phyloP scores from a whole-genome alignment of 306 rosid genomes.

The Trichosanthes cucumerina region DNA sequence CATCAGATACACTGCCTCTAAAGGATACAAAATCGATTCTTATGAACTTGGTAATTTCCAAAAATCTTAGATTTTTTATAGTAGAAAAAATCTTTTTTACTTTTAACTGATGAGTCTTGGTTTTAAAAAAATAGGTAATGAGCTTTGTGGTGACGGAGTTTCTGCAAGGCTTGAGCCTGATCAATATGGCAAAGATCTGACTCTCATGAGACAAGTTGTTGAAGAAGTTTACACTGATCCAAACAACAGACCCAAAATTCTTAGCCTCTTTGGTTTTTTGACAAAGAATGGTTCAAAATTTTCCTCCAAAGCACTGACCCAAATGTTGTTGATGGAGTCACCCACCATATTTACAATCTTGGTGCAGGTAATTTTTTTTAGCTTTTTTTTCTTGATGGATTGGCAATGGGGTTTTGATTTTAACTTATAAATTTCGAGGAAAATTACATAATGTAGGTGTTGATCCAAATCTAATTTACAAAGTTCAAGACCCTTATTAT shows the following conservation, averaged over 20 bases:
- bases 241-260: slow-evolving; percentile 35
- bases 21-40: slow-evolving; percentile 57
- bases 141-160: slow-evolving; percentile 36
- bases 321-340: slow-evolving; percentile 37
- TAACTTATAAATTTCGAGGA: no score
- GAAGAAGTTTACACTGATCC: slow-evolving; percentile 24
- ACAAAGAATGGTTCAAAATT: slow-evolving; percentile 36
- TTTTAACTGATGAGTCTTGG: neutral
- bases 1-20: slow-evolving; percentile 37
- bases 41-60: slow-evolving; percentile 25
- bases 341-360: slow-evolving; percentile 66
- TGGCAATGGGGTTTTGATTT: neutral
- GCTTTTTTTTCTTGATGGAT: no score
- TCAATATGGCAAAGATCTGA: slow-evolving; percentile 48
- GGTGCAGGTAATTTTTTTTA: slow-evolving; percentile 73
- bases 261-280: slow-evolving; percentile 60
- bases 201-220: slow-evolving; percentile 21
- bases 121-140: slow-evolving; percentile 33
- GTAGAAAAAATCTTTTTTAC: no score
- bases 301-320: slow-evolving; percentile 36
- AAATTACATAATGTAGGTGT: slow-evolving; percentile 28
- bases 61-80: neutral
- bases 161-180: slow-evolving; percentile 30
- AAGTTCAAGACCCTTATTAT: slow-evolving; percentile 42
- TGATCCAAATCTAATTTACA: slow-evolving; percentile 33